phyloP scores from a whole-genome alignment of 106 monocot genomes.

The Dendrobium huoshanense region DNA sequence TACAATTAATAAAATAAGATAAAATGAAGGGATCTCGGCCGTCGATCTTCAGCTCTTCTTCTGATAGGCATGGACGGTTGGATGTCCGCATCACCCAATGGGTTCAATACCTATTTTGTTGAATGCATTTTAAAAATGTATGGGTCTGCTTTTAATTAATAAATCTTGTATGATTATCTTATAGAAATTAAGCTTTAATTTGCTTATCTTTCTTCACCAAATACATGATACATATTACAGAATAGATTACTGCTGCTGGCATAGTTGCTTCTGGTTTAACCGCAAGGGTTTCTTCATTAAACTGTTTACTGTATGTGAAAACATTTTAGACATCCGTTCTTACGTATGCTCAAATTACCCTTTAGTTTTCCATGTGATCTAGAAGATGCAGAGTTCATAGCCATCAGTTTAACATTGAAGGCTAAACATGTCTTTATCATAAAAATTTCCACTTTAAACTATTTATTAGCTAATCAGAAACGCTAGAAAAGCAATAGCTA shows the following conservation, averaged over 20 bases:
- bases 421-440: not conserved
- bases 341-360: too few species aligned
- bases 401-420: not conserved
- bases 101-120: not conserved
- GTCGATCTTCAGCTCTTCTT: too few species aligned
- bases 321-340: too few species aligned
- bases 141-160: not conserved
- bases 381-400: not conserved
- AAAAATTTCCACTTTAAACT: too few species aligned
- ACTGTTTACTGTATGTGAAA: not conserved
- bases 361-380: not conserved
- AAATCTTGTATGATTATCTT: not conserved
- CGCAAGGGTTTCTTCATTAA: not conserved
- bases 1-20: too few species aligned
- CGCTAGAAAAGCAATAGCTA: not conserved
- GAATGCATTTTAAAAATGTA: not conserved
- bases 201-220: not conserved
- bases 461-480: not conserved
- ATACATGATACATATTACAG: not conserved
- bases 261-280: too few species aligned
- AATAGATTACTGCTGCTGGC: not conserved
- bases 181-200: not conserved
- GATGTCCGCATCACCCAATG: too few species aligned
- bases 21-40: too few species aligned
- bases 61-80: too few species aligned